Evolutionary conservation across 768 basidiomycete genomes (phyloP).

Genomic region (Collybia nuda): DNA sequence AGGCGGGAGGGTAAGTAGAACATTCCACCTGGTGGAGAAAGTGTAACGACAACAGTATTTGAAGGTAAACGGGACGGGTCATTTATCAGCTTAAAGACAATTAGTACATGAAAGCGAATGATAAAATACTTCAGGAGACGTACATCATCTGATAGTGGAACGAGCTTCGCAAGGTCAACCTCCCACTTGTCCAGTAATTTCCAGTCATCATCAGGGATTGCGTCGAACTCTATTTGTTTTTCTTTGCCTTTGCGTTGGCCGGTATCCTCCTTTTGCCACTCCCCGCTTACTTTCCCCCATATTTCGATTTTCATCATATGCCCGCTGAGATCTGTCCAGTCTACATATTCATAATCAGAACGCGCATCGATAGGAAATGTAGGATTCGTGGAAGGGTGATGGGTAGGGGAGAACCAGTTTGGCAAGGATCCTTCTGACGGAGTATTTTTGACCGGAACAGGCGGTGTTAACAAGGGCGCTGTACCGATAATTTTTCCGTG

Average conservation of each 20-base stretch:
- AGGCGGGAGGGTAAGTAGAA: conserved; percentile 53
- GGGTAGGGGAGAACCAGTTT: conserved; percentile 77
- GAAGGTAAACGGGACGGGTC: conserved; percentile 53
- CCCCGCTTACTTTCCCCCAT: conserved; percentile 48
- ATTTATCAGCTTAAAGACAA: conserved; percentile 22
- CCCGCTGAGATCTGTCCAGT: conserved; percentile 53
- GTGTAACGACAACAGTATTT: conserved; percentile 69
- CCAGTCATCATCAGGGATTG: conserved; percentile 44
- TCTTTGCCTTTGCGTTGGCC: conserved; percentile 49
- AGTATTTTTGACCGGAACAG: conserved; percentile 15
- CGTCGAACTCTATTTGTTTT: conserved; percentile 13
- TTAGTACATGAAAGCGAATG: conserved; percentile 12
- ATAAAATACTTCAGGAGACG: conserved; percentile 19
- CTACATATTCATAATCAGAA: conserved; percentile 50
- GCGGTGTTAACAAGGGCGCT: conserved; percentile 11
- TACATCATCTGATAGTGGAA: conserved; percentile 64
- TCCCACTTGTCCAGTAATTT: conserved; percentile 67
- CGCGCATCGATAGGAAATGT: conserved; percentile 60
- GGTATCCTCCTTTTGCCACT: conserved; percentile 15
- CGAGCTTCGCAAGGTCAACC: conserved; percentile 55
- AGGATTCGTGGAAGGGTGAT: conserved; percentile 84
- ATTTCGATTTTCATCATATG: conserved; percentile 54
- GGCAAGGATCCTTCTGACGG: conserved; percentile 34
- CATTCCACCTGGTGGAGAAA: conserved; percentile 60
- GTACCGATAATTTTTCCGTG: conserved; percentile 18